Percentiles rank a stretch among this genome's conserved stretches.
Evolutionary conservation across 139 green algal genomes (phyloP).

Genomic region (Chlamydomonas asymmetrica): DNA sequence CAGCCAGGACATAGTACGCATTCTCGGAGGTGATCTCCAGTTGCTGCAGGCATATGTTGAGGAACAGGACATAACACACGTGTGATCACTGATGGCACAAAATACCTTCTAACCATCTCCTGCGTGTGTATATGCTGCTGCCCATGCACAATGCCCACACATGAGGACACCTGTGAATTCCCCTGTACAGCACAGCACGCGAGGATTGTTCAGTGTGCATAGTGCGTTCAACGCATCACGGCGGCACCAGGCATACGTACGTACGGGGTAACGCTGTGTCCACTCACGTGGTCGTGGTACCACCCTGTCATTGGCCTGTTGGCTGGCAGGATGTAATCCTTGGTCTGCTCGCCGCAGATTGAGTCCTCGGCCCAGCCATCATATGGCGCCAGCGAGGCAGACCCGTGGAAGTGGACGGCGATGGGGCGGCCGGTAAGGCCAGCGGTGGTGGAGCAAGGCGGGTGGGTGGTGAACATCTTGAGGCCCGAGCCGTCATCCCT

Average conservation of each 20-base stretch:
- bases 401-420: conserved; percentile 6
- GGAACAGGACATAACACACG: neutral
- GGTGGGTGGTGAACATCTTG: no score
- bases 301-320: neutral
- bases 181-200: neutral
- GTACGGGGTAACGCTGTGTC: neutral
- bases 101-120: no score
- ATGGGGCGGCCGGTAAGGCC: conserved; percentile 11
- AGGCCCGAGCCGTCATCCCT: no score
- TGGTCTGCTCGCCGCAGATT: conserved; percentile 11
- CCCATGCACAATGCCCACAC: neutral
- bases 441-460: no score
- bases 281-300: conserved; percentile 12
- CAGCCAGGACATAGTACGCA: neutral
- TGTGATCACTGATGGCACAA: neutral
- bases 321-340: conserved; percentile 20
- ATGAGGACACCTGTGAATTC: neutral
- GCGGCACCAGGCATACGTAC: neutral
- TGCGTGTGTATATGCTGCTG: neutral
- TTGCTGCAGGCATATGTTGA: neutral
- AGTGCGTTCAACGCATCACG: neutral
- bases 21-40: conserved; percentile 6
- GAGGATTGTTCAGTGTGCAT: neutral
- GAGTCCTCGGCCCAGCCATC: conserved; percentile 19
- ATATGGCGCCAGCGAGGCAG: neutral